These are phyloP conservation scores for Fusarium robinianum DNA, from an alignment of 2,329 filamentous ascomycete genomes.

Conservation along the genomic window DNA sequence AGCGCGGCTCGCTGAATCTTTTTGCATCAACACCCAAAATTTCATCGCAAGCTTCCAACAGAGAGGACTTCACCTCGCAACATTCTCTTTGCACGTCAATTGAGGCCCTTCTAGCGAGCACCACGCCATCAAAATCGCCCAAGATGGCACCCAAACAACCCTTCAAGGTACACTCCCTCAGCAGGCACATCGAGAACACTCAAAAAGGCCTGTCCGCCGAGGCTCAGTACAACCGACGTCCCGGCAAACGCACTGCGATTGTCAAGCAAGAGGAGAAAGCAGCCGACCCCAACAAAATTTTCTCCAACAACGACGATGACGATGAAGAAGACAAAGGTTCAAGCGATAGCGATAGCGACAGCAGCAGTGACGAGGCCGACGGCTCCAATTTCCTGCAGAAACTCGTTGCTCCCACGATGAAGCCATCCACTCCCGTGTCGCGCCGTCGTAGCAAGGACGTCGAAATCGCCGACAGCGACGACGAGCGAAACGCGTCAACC, in stretches of 20 bases:
- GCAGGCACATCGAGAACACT: slow-evolving; percentile 45
- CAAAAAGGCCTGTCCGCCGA: slow-evolving; percentile 43
- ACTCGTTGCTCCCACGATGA: slow-evolving; percentile 29
- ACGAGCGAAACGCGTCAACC: slow-evolving; percentile 41
- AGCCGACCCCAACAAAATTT: slow-evolving; percentile 35
- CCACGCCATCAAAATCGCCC: slow-evolving; percentile 14
- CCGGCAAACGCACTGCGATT: slow-evolving; percentile 32
- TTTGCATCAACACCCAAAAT: slow-evolving; percentile 31
- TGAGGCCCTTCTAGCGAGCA: slow-evolving; percentile 28
- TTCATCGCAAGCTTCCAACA: slow-evolving; percentile 33
- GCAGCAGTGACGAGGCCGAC: slow-evolving; percentile 37
- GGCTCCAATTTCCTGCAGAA: slow-evolving; percentile 42
- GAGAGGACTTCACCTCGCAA: slow-evolving; percentile 25
- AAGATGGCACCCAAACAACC: slow-evolving; percentile 45
- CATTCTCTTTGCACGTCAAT: slow-evolving; percentile 23
- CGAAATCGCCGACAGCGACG: slow-evolving; percentile 51
- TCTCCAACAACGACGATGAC: slow-evolving; percentile 39
- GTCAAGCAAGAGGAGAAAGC: slow-evolving; percentile 40
- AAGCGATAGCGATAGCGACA: slow-evolving; percentile 43
- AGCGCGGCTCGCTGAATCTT: slow-evolving; percentile 12
- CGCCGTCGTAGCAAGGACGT: slow-evolving; percentile 41
- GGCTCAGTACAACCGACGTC: slow-evolving; percentile 41
- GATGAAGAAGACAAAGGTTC: slow-evolving; percentile 39
- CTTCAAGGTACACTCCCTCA: slow-evolving; percentile 45
- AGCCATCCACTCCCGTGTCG: slow-evolving; percentile 18